Base-by-base conservation (phyloP, 768 basidiomycete species). In the Dacryopinax primogenitus region DNA sequence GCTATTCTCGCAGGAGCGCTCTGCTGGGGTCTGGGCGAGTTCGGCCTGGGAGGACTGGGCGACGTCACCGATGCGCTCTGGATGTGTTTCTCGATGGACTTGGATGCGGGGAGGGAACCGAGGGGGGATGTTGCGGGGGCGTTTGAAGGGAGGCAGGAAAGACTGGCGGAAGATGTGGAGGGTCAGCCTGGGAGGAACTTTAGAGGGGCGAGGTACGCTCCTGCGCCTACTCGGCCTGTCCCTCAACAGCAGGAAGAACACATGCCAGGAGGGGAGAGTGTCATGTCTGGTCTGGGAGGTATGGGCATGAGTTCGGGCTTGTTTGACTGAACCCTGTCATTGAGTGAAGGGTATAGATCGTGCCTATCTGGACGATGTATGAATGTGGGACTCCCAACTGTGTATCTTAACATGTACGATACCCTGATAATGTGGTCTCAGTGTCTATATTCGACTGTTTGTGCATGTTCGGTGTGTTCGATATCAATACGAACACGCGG, bases 21-120 rank as follows among this genome's bases (percentile, higher is more conserved):
- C 23, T 58, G 51, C 30, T 58, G 51, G 51, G 51, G 51, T 30
- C 26, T 58, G 51, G 51, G 51, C 23, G 51, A 58, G 51, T 58
- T 58, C 51, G 51, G 51, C 51, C 51, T 58, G 4, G 51, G 51
- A 6, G 32, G 51, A 23, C 30, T 58, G 51, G 4, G 13, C 4
- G 51, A 58, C 30, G 51, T 58, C 26, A 30, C 51, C 51, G 51
- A 58, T 21, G 51, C 51, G 26, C 51, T 58, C 7, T 58, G 51
- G 51, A 28, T 26, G 26, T 58, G 51, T 21, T 58, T 58, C 30
- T 26, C 51, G 3, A 58, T 58, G 51, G 51, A 58, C 30, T 30
- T 58, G 11, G 51, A 58, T 9, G 51, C 51, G 51, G 51, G 51
- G 51, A 11, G 51, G 13, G 7, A 26, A 30, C 51, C 51, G 51